Conservation (phyloP, 768 basidiomycete genomes). For the Lepiota brunneoincarnata region DNA sequence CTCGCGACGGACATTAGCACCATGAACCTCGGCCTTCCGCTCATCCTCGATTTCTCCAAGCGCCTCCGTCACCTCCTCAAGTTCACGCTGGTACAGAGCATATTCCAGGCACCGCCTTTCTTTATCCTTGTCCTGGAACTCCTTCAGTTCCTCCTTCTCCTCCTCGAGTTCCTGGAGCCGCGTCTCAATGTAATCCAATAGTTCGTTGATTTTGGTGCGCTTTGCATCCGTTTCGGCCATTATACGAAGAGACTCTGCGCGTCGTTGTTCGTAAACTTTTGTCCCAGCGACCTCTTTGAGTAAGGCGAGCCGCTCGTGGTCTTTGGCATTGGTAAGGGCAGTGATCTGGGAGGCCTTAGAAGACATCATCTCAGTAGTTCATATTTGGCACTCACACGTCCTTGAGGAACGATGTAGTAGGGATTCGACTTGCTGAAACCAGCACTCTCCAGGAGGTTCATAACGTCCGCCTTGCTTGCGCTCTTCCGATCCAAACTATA, state of each 20-base stretch:
- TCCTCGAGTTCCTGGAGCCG: slow-evolving; percentile 91
- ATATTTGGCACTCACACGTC: slow-evolving; percentile 59
- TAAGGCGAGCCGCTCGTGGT: slow-evolving; percentile 89
- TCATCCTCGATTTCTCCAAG: slow-evolving; percentile 87
- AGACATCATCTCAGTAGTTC: background rate
- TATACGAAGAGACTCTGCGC: slow-evolving; percentile 89
- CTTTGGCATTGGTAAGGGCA: slow-evolving; percentile 94
- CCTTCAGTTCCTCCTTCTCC: slow-evolving; percentile 96
- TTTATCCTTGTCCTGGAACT: slow-evolving; percentile 95
- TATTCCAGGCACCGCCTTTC: slow-evolving; percentile 94
- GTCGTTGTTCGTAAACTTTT: slow-evolving; percentile 94
- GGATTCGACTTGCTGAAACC: slow-evolving; percentile 99
- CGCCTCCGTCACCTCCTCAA: slow-evolving; percentile 84
- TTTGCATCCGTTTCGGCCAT: slow-evolving; percentile 97
- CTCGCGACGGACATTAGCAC: slow-evolving; percentile 77
- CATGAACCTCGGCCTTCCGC: slow-evolving; percentile 76
- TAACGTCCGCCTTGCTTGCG: slow-evolving; percentile 93
- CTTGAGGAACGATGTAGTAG: slow-evolving; percentile 99
- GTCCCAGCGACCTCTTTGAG: slow-evolving; percentile 98
- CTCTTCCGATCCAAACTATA: slow-evolving; percentile 97
- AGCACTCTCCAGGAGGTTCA: slow-evolving; percentile 94
- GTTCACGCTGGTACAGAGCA: slow-evolving; percentile 86
- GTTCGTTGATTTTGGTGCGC: slow-evolving; percentile 85
- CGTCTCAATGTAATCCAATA: slow-evolving; percentile 88
- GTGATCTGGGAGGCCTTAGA: slow-evolving; percentile 65